These are phyloP conservation scores for Cyclotella kingstonii DNA, from an alignment of 108 stramenopile genomes.

Conservation along the genomic window DNA sequence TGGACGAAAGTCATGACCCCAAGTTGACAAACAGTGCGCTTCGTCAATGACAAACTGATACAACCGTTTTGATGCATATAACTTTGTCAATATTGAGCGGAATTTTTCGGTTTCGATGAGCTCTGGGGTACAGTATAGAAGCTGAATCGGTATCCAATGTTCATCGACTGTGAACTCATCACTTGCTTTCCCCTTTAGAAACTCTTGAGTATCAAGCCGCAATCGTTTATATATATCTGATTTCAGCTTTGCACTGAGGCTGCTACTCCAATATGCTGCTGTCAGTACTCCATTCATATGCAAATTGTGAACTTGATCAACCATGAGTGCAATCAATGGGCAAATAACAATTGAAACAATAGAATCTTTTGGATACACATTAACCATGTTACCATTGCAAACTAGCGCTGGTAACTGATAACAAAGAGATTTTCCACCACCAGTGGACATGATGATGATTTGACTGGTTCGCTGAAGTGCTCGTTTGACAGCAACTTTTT, in stretches of 20 bases:
- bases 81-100: constrained; percentile 54
- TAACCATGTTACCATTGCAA: constrained; percentile 16
- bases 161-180: neutral
- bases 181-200: constrained; percentile 14
- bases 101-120: constrained; percentile 78
- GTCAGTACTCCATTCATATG: constrained; percentile 53
- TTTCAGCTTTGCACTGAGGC: constrained; percentile 53
- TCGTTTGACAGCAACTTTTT: constrained; percentile 56
- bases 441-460: constrained; percentile 91
- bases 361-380: constrained; percentile 22
- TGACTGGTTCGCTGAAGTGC: constrained; percentile 52
- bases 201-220: constrained; percentile 17
- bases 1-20: constrained; percentile 93
- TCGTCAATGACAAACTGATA: constrained; percentile 94
- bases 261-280: constrained; percentile 62
- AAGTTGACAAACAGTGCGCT: constrained; percentile 92
- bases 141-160: constrained; percentile 42
- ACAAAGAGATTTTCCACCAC: constrained; percentile 93
- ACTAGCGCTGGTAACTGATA: constrained; percentile 94
- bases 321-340: constrained; percentile 94
- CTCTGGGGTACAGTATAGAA: constrained; percentile 97
- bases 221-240: constrained; percentile 50
- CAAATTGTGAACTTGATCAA: constrained; percentile 90
- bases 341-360: constrained; percentile 93
- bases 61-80: constrained; percentile 65